phyloP scores from a whole-genome alignment of 768 basidiomycete genomes.

The Mycena kentingensis region DNA sequence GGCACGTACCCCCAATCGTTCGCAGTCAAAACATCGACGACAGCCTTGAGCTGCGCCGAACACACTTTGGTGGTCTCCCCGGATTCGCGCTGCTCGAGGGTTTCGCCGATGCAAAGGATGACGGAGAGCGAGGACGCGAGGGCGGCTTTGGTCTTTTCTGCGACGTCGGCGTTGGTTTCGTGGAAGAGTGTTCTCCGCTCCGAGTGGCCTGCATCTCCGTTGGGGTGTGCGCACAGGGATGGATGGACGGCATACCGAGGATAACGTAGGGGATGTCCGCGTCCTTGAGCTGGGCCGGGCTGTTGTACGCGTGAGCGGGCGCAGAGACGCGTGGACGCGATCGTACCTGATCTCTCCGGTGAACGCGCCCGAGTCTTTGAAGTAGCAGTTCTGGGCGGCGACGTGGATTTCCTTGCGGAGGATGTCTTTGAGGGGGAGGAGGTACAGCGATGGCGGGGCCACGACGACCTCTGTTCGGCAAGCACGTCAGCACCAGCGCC shows the following conservation, averaged over 20 bases:
- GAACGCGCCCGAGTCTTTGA: slow-evolving; percentile 83
- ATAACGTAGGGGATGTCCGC: slow-evolving; percentile 90
- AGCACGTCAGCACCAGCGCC: slow-evolving; percentile 2
- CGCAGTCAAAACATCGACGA: slow-evolving; percentile 59
- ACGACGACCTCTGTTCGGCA: slow-evolving; percentile 80
- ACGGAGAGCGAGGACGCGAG: slow-evolving; percentile 75
- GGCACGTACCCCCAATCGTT: slow-evolving; percentile 83
- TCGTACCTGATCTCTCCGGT: slow-evolving; percentile 93
- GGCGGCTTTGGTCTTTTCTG: slow-evolving; percentile 84
- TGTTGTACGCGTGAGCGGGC: slow-evolving; percentile 28
- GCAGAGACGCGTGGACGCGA: neutral
- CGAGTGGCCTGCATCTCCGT: slow-evolving; percentile 72
- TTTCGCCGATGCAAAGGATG: slow-evolving; percentile 97
- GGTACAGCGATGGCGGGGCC: slow-evolving; percentile 87
- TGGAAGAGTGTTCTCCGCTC: slow-evolving; percentile 93
- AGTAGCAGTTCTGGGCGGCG: slow-evolving; percentile 90
- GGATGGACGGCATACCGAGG: slow-evolving; percentile 57
- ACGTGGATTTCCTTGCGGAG: slow-evolving; percentile 73
- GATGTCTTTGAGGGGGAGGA: slow-evolving; percentile 67
- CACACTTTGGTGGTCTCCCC: slow-evolving; percentile 78
- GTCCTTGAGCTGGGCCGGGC: slow-evolving; percentile 83
- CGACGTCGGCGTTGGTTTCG: slow-evolving; percentile 82
- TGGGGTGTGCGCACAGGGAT: neutral
- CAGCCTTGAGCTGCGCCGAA: slow-evolving; percentile 78
- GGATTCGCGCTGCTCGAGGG: slow-evolving; percentile 82